A percentile compares a stretch with the other conserved stretches of the same genome.
Conservation (phyloP, 441 rosid genomes). For the Raphanus hybrid region DNA sequence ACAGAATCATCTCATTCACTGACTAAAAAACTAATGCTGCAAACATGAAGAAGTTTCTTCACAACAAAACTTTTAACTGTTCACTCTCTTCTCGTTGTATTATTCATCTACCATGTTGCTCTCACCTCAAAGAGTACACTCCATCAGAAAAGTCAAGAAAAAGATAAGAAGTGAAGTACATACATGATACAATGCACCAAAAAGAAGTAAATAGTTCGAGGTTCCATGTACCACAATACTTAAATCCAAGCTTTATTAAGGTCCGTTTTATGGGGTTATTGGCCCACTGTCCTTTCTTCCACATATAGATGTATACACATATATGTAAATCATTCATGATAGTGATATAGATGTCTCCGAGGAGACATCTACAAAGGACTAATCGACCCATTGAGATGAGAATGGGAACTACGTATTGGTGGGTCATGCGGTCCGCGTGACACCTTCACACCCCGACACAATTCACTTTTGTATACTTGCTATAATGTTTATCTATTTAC, state of each 20-base stretch:
- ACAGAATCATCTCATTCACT: background rate
- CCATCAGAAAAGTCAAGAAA: slow-evolving; percentile 26
- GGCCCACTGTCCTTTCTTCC: slow-evolving; percentile 33
- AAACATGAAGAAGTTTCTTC: background rate
- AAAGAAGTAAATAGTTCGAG: slow-evolving; percentile 26
- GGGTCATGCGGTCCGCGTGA: slow-evolving; percentile 57
- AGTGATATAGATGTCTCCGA: slow-evolving; percentile 10
- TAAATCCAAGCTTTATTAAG: slow-evolving; percentile 23
- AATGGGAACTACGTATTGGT: slow-evolving; percentile 40
- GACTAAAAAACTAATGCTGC: background rate
- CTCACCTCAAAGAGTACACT: slow-evolving; percentile 10
- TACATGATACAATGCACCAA: slow-evolving; percentile 37
- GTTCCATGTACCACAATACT: slow-evolving; percentile 30
- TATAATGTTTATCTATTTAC: slow-evolving; percentile 45
- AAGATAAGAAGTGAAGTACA: slow-evolving; percentile 19
- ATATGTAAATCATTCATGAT: too few relatives aligned
- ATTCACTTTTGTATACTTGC: slow-evolving; percentile 45
- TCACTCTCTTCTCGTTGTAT: background rate
- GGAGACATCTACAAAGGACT: slow-evolving; percentile 36
- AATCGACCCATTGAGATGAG: slow-evolving; percentile 33
- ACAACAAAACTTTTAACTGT: background rate
- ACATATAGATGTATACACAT: background rate
- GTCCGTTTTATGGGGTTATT: slow-evolving; percentile 28
- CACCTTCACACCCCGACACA: slow-evolving; percentile 48
- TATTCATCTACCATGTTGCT: slow-evolving; percentile 10